phyloP scores from a whole-genome alignment of 257 asterid genomes.

The Schizonepeta tenuifolia region DNA sequence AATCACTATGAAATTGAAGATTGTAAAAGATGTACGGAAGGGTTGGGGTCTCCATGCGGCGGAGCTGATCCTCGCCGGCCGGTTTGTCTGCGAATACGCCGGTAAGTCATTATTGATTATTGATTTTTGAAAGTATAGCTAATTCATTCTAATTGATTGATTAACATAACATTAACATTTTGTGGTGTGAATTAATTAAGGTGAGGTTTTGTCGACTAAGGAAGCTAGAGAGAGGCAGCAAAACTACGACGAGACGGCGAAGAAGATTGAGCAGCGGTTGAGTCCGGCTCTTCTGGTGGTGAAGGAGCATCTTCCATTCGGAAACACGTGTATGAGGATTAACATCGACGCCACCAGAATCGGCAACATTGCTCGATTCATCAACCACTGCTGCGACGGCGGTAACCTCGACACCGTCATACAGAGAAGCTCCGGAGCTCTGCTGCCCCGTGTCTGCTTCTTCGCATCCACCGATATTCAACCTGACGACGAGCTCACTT shows the following conservation, averaged over 20 bases:
- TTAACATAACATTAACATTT: too few species aligned
- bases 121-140: not conserved
- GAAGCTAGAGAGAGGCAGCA: conserved; percentile 70
- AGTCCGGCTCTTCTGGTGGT: conserved; percentile 80
- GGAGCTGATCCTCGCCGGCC: conserved; percentile 57
- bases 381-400: conserved; percentile 94
- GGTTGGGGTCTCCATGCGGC: conserved; percentile 85
- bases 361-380: conserved; percentile 81
- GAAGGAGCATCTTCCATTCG: conserved; percentile 80
- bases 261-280: conserved; percentile 23
- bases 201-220: conserved; percentile 78
- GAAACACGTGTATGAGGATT: conserved; percentile 71
- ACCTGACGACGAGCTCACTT: conserved; percentile 73
- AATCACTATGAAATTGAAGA: conserved; percentile 51
- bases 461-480: conserved; percentile 64
- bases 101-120: conserved; percentile 39
- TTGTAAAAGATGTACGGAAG: conserved; percentile 59
- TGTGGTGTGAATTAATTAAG: conserved; percentile 19
- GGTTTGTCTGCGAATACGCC: conserved; percentile 84
- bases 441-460: conserved; percentile 86
- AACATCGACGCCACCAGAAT: conserved; percentile 84
- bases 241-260: conserved; percentile 55
- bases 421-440: conserved; percentile 78
- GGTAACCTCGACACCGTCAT: conserved; percentile 68
- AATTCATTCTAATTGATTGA: too few species aligned